Conservation (phyloP, 352 stramenopile genomes). For the Phytophthora rubi region DNA sequence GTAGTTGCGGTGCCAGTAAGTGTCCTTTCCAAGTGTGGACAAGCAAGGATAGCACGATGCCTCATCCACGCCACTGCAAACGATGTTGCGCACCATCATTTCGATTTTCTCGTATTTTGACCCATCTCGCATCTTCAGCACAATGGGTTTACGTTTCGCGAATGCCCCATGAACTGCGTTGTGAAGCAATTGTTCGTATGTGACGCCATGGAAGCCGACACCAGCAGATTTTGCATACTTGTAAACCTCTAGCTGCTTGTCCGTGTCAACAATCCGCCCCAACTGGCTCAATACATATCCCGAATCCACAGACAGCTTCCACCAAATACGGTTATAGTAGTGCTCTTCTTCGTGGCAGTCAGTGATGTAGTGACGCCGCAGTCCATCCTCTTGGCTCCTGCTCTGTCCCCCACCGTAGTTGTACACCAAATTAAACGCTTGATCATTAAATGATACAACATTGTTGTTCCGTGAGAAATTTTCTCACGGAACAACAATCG, state of each 20-base stretch:
- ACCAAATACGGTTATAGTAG: constrained; percentile 1
- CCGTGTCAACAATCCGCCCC: constrained; percentile 24
- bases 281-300: constrained; percentile 24
- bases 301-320: constrained; percentile 21
- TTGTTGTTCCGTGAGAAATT: too few species aligned
- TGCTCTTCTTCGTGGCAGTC: constrained; percentile 14
- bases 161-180: constrained; percentile 22
- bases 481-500: constrained; percentile 8
- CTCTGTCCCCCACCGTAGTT: constrained; percentile 12
- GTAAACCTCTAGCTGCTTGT: constrained; percentile 23
- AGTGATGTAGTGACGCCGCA: constrained; percentile 27
- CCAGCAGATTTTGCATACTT: constrained; percentile 31
- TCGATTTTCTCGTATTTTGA: constrained; percentile 26
- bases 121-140: constrained; percentile 29
- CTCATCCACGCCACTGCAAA: constrained; percentile 18
- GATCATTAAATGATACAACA: neutral
- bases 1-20: constrained; percentile 27
- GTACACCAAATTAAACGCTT: constrained; percentile 25
- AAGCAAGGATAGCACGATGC: constrained; percentile 19
- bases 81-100: constrained; percentile 17
- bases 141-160: constrained; percentile 18
- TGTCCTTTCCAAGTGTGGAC: constrained; percentile 19
- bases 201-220: constrained; percentile 13
- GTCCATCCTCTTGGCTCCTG: constrained; percentile 19
- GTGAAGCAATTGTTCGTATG: constrained; percentile 25